These are phyloP conservation scores for Sporothrix brunneoviolacea DNA, from an alignment of 2,329 filamentous ascomycete species.

Conservation along the genomic window DNA sequence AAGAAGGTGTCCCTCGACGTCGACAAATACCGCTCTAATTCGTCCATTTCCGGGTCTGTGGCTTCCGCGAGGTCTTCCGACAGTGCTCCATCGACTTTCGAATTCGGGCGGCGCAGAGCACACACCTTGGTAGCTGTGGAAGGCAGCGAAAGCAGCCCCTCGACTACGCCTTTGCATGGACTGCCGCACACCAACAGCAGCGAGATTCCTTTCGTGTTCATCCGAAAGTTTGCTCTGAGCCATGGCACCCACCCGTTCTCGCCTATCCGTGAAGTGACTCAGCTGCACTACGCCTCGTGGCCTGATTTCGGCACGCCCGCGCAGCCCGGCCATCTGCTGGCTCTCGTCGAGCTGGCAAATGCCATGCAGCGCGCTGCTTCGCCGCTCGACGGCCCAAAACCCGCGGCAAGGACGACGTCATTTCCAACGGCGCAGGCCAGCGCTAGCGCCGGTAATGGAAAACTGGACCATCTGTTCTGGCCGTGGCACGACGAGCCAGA, in stretches of 20 bases:
- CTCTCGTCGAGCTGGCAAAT: conserved; percentile 82
- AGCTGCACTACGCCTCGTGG: conserved; percentile 94
- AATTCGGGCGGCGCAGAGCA: conserved; percentile 8
- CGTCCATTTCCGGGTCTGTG: conserved; percentile 23
- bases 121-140: conserved; percentile 36
- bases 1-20: conserved; percentile 74
- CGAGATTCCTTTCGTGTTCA: conserved; percentile 68
- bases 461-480: conserved; percentile 26
- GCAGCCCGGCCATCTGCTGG: conserved; percentile 77
- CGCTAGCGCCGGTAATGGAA: not conserved
- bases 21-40: conserved; percentile 41
- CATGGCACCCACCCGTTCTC: conserved; percentile 73
- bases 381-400: not conserved
- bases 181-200: conserved; percentile 22
- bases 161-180: conserved; percentile 20
- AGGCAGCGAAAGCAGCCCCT: conserved; percentile 14
- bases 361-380: conserved; percentile 55
- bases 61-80: not conserved
- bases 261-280: conserved; percentile 85
- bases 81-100: not conserved
- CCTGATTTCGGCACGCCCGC: conserved; percentile 93
- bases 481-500: conserved; percentile 56
- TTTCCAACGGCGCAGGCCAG: not conserved
- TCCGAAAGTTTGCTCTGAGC: conserved; percentile 80
- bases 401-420: not conserved